Conservation (phyloP, 768 basidiomycete species). For the Russula ochroleuca region DNA sequence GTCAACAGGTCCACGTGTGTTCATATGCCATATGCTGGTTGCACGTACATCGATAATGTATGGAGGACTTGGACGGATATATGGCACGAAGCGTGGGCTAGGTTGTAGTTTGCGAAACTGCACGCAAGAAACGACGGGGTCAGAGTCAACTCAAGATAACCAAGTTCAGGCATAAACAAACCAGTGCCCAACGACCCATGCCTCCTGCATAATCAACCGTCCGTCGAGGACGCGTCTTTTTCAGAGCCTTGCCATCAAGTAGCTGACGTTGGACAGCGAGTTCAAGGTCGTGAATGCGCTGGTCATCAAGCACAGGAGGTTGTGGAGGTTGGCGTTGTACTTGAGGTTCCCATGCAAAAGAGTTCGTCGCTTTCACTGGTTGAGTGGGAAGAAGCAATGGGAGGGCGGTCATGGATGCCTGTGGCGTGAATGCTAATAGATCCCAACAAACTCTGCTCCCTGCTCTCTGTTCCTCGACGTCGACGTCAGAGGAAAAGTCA, state of each 20-base stretch:
- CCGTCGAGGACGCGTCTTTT: conserved; percentile 87
- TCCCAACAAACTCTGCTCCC: background rate
- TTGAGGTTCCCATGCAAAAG: conserved; percentile 72
- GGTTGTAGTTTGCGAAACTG: conserved; percentile 77
- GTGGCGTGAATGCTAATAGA: background rate
- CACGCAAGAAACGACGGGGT: background rate
- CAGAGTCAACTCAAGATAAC: background rate
- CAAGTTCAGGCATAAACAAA: conserved; percentile 33
- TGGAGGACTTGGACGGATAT: conserved; percentile 78
- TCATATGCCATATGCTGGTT: conserved; percentile 26
- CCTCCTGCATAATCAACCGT: conserved; percentile 95
- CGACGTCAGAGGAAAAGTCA: background rate
- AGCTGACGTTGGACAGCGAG: conserved; percentile 66
- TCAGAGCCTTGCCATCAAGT: conserved; percentile 76
- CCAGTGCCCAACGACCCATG: conserved; percentile 80
- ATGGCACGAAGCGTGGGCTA: conserved; percentile 68
- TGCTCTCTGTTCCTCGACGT: conserved; percentile 1
- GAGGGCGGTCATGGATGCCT: conserved; percentile 30
- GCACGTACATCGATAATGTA: conserved; percentile 81
- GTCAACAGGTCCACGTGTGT: conserved; percentile 18
- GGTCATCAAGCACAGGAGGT: conserved; percentile 79
- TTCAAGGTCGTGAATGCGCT: conserved; percentile 71
- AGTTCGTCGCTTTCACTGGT: conserved; percentile 36
- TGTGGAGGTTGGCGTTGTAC: conserved; percentile 62
- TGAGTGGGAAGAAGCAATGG: conserved; percentile 56